These are phyloP conservation scores for Trichophyton simii DNA, from an alignment of 2,329 filamentous ascomycete species.

Conservation along the genomic window DNA sequence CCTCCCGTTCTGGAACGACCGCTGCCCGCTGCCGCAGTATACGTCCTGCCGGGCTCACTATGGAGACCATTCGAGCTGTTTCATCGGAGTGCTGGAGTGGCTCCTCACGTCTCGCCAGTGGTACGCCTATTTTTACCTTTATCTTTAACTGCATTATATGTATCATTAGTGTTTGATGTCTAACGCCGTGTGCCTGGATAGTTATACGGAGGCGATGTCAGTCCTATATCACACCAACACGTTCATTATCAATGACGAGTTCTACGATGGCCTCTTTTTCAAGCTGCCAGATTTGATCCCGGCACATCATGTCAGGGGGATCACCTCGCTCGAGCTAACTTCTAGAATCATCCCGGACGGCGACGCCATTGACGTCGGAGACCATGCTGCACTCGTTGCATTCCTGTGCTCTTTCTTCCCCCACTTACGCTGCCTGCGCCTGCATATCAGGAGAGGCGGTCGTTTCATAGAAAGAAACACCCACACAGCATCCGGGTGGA, in stretches of 20 bases:
- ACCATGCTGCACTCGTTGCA: background rate
- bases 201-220: background rate
- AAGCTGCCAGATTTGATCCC: background rate
- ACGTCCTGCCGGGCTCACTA: background rate
- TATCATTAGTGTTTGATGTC: background rate
- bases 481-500: background rate
- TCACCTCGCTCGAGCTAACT: background rate
- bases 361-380: background rate
- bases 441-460: background rate
- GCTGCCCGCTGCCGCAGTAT: background rate
- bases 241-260: background rate
- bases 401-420: background rate
- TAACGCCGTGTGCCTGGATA: background rate
- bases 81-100: background rate
- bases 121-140: background rate
- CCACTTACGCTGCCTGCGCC: background rate
- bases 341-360: background rate
- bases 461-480: background rate
- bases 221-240: background rate
- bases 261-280: background rate
- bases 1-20: conserved; percentile 1
- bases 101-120: background rate
- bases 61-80: background rate
- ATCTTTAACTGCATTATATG: background rate
- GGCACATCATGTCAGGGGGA: background rate